A percentile compares a stretch with the other conserved stretches of the same genome.
phyloP scores from a whole-genome alignment of 306 rosid genomes.

The Sesbania bispinosa region DNA sequence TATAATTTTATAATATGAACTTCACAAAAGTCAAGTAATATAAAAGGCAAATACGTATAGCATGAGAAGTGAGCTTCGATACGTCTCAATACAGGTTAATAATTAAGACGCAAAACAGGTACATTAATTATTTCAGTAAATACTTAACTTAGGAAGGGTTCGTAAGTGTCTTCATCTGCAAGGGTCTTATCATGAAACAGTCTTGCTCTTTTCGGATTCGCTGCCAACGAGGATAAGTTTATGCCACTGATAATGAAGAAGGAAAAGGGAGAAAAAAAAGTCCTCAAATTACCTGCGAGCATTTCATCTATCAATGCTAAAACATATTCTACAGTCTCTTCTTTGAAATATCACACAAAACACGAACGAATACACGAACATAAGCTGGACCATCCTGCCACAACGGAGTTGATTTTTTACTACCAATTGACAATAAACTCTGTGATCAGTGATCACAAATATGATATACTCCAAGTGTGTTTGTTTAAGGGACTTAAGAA shows the following conservation, averaged over 20 bases:
- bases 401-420: not conserved
- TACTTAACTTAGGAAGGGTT: conserved; percentile 70
- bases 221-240: conserved; percentile 28
- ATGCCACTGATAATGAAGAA: too few species aligned
- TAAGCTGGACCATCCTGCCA: conserved; percentile 86
- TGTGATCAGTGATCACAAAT: not conserved
- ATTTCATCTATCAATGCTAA: conserved; percentile 72
- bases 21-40: not conserved
- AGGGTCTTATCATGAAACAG: conserved; percentile 70
- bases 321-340: conserved; percentile 77
- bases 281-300: conserved; percentile 53
- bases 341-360: conserved; percentile 70
- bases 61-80: not conserved
- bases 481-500: too few species aligned
- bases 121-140: not conserved
- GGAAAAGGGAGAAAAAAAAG: too few species aligned
- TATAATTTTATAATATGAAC: not conserved
- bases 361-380: conserved; percentile 68
- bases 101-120: not conserved
- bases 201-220: conserved; percentile 72
- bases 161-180: conserved; percentile 58
- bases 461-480: too few species aligned
- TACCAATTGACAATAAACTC: not conserved
- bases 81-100: not conserved
- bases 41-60: not conserved